These are phyloP conservation scores for Magnolia officinalis DNA, from an alignment of 164 flowering plant genomes.

Conservation along the genomic window DNA sequence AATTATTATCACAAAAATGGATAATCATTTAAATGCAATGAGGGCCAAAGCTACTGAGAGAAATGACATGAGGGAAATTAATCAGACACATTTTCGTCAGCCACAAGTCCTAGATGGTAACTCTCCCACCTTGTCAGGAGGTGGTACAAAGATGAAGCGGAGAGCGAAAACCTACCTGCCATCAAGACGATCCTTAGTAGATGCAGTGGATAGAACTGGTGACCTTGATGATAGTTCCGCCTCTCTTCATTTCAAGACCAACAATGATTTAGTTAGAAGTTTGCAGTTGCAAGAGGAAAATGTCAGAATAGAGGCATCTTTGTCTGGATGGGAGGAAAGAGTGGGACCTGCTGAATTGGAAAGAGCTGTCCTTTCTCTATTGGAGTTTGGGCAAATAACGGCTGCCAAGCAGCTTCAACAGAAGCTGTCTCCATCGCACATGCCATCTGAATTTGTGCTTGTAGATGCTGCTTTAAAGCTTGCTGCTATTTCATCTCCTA, in stretches of 20 bases:
- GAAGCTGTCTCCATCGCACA: conserved; percentile 73
- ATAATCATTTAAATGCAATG: conserved; percentile 61
- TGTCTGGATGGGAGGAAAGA: conserved; percentile 94
- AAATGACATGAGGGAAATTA: conserved; percentile 52
- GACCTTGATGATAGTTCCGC: conserved; percentile 48
- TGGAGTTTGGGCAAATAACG: conserved; percentile 93
- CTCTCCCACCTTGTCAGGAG: conserved; percentile 34
- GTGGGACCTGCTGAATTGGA: conserved; percentile 87
- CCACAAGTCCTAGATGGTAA: conserved; percentile 37
- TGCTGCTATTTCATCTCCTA: conserved; percentile 64
- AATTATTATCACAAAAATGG: conserved; percentile 72
- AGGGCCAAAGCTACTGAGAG: conserved; percentile 46
- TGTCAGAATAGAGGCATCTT: conserved; percentile 47
- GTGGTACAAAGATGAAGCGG: conserved; percentile 58
- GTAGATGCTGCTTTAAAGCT: conserved; percentile 83
- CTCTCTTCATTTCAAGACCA: conserved; percentile 30
- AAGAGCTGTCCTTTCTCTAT: conserved; percentile 89
- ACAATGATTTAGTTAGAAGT: conserved; percentile 21
- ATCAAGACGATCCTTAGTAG: conserved; percentile 44
- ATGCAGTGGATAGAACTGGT: conserved; percentile 47
- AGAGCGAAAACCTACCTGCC: conserved; percentile 60
- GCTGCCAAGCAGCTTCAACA: conserved; percentile 96
- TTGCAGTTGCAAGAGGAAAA: conserved; percentile 55
- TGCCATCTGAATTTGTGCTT: conserved; percentile 67
- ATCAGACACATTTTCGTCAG: conserved; percentile 32